Base-by-base conservation (phyloP, 2,329 filamentous ascomycete genomes). In the Claviceps spartinae region DNA sequence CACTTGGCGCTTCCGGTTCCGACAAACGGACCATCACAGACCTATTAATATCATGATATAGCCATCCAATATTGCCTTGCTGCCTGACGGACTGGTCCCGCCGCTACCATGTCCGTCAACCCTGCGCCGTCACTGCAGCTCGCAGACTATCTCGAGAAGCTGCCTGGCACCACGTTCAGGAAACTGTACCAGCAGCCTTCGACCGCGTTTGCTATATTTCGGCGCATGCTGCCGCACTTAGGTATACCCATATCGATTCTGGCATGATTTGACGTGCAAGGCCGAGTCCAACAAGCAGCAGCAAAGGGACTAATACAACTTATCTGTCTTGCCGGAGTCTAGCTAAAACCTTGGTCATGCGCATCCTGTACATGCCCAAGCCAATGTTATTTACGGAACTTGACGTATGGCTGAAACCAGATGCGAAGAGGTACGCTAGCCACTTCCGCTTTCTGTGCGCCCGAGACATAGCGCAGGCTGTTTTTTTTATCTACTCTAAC, bases 301-400 rank as follows among this genome's bases (percentile, higher is more conserved):
- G 18, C 22, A 22, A 40, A 16, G 16, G 8, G 49, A 50, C 49
- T 46, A 20, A 46, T 22, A 40, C 9, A 4, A 45, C 20, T 34
- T n/a, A 22, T 50, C 42, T 50, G 41, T 22, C 20, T 13, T 34
- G 18, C 22, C 16, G 14, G 42, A 16, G 30, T 36, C 34, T 61
- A 88, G 91, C 93, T 60, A 97, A 98, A 76, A 88, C 83, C 16
- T 85, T 98, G 62, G 91, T 98, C 55, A 95, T 96, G 85, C 86
- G 87, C 41, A 82, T 98, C 62, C 81, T 98, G 4, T 98, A 95
- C 71, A 85, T 94, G 72, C 86, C 88, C 42, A 76, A 79, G 11
- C 87, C 93, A 0, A 79, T 97, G 57, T 78, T 81, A 2, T 77
- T 88, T n/a, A 73, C 80, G 56, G 86, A 94, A 61, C 78, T 98